Percentiles rank a stretch among this genome's conserved stretches.
Evolutionary conservation across 1,284 basidiomycete genomes (phyloP).

Genomic region (Leccinum variabile): DNA sequence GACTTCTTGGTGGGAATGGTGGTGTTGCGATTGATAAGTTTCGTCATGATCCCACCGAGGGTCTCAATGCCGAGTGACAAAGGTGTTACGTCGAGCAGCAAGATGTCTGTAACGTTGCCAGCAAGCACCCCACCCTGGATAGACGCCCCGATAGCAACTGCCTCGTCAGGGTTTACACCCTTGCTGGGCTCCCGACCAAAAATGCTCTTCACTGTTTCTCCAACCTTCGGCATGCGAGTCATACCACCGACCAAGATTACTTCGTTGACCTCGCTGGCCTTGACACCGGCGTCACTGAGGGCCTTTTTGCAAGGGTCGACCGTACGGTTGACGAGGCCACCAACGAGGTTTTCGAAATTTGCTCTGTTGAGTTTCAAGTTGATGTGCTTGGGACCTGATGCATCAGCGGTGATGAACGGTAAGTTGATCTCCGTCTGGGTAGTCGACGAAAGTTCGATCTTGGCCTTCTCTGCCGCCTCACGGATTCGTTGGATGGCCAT

Average conservation of each 20-base stretch:
- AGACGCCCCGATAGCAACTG: constrained; percentile 90
- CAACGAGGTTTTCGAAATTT: constrained; percentile 88
- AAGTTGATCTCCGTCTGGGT: constrained; percentile 94
- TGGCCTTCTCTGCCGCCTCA: constrained; percentile 98
- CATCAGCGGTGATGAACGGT: constrained; percentile 96
- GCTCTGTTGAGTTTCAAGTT: constrained; percentile 88
- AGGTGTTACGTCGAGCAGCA: constrained; percentile 95
- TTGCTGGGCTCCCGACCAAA: constrained; percentile 96
- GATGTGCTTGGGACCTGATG: constrained; percentile 94
- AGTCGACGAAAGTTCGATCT: constrained; percentile 95
- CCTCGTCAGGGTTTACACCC: constrained; percentile 97
- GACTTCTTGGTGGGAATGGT: constrained; percentile 99
- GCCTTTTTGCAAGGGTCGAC: constrained; percentile 99
- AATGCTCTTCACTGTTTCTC: constrained; percentile 85
- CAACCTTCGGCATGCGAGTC: constrained; percentile 96
- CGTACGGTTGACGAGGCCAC: constrained; percentile 84
- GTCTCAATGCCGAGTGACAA: constrained; percentile 96
- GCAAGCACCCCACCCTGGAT: constrained; percentile 96
- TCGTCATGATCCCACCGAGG: constrained; percentile 98
- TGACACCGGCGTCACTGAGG: constrained; percentile 87
- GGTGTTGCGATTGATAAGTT: constrained; percentile 93
- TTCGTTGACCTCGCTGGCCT: constrained; percentile 91
- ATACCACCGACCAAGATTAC: constrained; percentile 98
- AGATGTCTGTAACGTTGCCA: constrained; percentile 94
- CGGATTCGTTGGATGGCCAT: constrained; percentile 99